Evolutionary conservation across 257 asterid species (phyloP).

Genomic region (Solanum clarkiae): DNA sequence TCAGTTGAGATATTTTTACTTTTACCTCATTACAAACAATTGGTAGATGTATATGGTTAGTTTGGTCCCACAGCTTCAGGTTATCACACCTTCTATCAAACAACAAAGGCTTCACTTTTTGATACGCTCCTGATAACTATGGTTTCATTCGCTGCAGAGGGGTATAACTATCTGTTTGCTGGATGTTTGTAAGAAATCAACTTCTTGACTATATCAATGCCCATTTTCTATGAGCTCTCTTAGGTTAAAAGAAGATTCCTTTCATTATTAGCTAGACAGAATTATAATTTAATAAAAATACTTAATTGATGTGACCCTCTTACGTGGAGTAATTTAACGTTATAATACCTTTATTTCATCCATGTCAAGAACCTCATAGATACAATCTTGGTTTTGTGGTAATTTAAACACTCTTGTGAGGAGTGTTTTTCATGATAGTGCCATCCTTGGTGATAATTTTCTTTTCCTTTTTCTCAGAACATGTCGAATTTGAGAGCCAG

Average conservation of each 20-base stretch:
- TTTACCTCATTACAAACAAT: not conserved
- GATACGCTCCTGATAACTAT: not conserved
- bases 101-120: not conserved
- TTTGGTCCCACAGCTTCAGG: not conserved
- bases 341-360: not conserved
- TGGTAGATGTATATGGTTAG: not conserved
- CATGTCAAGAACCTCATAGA: not conserved
- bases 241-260: not conserved
- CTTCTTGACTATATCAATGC: not conserved
- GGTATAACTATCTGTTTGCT: not conserved
- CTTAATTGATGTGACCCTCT: not conserved
- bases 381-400: not conserved
- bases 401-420: not conserved
- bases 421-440: not conserved
- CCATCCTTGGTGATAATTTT: not conserved
- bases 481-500: not conserved
- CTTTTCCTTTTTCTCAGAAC: not conserved
- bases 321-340: not conserved
- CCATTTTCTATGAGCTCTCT: not conserved
- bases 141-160: not conserved
- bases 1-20: not conserved
- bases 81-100: not conserved
- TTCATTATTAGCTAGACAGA: not conserved
- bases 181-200: not conserved
- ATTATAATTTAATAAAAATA: not conserved